phyloP scores from a whole-genome alignment of 2,329 filamentous ascomycete genomes.

The Botrytis aclada region DNA sequence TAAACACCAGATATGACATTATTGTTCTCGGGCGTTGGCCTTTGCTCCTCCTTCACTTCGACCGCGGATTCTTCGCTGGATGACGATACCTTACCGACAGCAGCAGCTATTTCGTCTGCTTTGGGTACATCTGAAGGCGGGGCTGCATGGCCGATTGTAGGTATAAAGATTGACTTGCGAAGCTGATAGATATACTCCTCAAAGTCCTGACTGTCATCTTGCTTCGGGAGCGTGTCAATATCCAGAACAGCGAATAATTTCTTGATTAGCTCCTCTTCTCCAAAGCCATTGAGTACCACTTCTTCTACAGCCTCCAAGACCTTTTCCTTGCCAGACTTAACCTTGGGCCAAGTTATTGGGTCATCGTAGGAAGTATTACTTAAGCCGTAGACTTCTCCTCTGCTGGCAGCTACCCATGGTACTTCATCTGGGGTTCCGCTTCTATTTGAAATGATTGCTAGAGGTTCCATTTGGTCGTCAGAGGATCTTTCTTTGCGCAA shows the following conservation, averaged over 20 bases:
- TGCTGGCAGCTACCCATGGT: slow-evolving; percentile 53
- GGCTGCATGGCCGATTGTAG: slow-evolving; percentile 48
- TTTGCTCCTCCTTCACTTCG: slow-evolving; percentile 32
- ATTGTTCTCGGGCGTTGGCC: slow-evolving; percentile 41
- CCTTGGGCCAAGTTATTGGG: slow-evolving; percentile 58
- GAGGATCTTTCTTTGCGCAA: slow-evolving; percentile 42
- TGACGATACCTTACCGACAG: slow-evolving; percentile 19
- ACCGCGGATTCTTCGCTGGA: slow-evolving; percentile 38
- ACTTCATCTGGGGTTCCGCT: slow-evolving; percentile 52
- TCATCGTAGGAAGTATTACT: slow-evolving; percentile 60
- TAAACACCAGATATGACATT: slow-evolving; percentile 58
- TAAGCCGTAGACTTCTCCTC: slow-evolving; percentile 54
- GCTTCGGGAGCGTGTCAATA: slow-evolving; percentile 50
- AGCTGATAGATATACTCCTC: slow-evolving; percentile 53
- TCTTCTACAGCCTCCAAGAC: slow-evolving; percentile 42
- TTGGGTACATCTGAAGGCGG: slow-evolving; percentile 42
- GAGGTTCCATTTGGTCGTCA: slow-evolving; percentile 42
- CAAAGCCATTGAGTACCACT: slow-evolving; percentile 40
- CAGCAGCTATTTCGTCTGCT: slow-evolving; percentile 38
- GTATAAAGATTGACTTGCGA: slow-evolving; percentile 60
- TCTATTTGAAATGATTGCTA: slow-evolving; percentile 63
- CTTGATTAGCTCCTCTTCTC: slow-evolving; percentile 50
- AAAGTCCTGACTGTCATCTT: slow-evolving; percentile 42
- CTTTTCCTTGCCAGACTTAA: slow-evolving; percentile 46
- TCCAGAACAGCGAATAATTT: slow-evolving; percentile 55